Conservation (phyloP, 805 yeast genomes). For the Isabelozyma pseudorhagii region DNA sequence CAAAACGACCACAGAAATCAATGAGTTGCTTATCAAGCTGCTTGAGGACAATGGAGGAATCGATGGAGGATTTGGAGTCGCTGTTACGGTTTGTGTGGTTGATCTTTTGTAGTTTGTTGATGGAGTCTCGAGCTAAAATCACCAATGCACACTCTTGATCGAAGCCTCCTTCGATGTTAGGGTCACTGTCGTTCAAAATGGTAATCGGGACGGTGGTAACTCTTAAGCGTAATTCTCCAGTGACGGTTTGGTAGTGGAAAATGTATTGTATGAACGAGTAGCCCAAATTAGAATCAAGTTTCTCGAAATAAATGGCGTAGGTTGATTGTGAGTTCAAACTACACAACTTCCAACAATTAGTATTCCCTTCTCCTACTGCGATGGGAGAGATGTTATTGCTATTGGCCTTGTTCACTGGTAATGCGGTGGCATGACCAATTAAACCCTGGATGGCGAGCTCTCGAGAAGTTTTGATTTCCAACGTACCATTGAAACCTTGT, state of each 20-base stretch:
- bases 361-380: constrained; percentile 46
- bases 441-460: constrained; percentile 57
- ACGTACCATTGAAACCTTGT: constrained; percentile 57
- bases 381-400: constrained; percentile 26
- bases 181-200: constrained; percentile 38
- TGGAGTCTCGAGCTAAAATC: constrained; percentile 52
- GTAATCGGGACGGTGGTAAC: constrained; percentile 57
- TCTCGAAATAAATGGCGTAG: constrained; percentile 57
- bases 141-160: constrained; percentile 73
- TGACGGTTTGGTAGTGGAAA: constrained; percentile 60
- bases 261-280: constrained; percentile 48
- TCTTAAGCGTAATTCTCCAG: constrained; percentile 53
- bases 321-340: constrained; percentile 55
- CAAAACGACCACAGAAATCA: constrained; percentile 33
- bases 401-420: constrained; percentile 28
- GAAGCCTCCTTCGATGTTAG: constrained; percentile 46
- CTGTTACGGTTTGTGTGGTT: constrained; percentile 8
- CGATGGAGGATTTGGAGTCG: constrained; percentile 9
- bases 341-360: constrained; percentile 61
- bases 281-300: constrained; percentile 32
- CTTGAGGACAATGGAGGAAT: constrained; percentile 30
- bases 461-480: constrained; percentile 51
- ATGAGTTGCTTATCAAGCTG: constrained; percentile 36
- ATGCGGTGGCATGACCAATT: constrained; percentile 59
- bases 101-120: constrained; percentile 33